Evolutionary conservation across 2,329 filamentous ascomycete species (phyloP).

Genomic region (Colletotrichum musicola): DNA sequence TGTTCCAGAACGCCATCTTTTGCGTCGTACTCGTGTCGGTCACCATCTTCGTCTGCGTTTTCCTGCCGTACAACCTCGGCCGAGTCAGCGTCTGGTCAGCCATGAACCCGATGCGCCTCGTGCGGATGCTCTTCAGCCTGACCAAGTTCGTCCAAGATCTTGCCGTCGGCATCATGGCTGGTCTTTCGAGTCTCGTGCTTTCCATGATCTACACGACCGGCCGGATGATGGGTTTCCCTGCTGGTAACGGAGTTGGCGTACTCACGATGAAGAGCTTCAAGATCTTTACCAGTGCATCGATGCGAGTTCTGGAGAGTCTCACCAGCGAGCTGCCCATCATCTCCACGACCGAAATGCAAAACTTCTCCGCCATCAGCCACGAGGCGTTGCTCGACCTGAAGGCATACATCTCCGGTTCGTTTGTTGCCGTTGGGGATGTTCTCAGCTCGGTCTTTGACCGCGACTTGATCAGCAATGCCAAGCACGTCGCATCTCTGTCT

Average conservation of each 20-base stretch:
- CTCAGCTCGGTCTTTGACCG: slow-evolving; percentile 61
- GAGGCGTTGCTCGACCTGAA: slow-evolving; percentile 75
- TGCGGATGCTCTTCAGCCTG: slow-evolving; percentile 77
- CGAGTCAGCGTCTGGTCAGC: slow-evolving; percentile 84
- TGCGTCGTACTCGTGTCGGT: slow-evolving; percentile 90
- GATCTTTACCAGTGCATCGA: slow-evolving; percentile 56
- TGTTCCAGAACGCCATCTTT: slow-evolving; percentile 96
- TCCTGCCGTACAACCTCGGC: slow-evolving; percentile 92
- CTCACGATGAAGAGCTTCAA: slow-evolving; percentile 52
- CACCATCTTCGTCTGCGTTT: slow-evolving; percentile 87
- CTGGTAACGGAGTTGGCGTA: slow-evolving; percentile 24
- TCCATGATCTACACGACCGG: slow-evolving; percentile 32
- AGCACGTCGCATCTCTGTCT: slow-evolving; percentile 39
- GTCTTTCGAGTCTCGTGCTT: slow-evolving; percentile 26
- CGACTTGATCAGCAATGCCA: slow-evolving; percentile 52
- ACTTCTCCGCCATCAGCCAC: slow-evolving; percentile 83
- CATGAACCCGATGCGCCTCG: slow-evolving; percentile 82
- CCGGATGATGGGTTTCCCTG: slow-evolving; percentile 39
- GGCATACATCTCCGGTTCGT: slow-evolving; percentile 57
- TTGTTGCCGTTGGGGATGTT: slow-evolving; percentile 54
- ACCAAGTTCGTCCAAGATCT: slow-evolving; percentile 86
- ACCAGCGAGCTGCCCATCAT: slow-evolving; percentile 64
- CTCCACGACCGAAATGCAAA: slow-evolving; percentile 73
- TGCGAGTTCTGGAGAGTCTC: slow-evolving; percentile 64
- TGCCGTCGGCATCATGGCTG: slow-evolving; percentile 71